Evolutionary conservation across 2,329 filamentous ascomycete genomes (phyloP).

Genomic region (Emydomyces testavorans): DNA sequence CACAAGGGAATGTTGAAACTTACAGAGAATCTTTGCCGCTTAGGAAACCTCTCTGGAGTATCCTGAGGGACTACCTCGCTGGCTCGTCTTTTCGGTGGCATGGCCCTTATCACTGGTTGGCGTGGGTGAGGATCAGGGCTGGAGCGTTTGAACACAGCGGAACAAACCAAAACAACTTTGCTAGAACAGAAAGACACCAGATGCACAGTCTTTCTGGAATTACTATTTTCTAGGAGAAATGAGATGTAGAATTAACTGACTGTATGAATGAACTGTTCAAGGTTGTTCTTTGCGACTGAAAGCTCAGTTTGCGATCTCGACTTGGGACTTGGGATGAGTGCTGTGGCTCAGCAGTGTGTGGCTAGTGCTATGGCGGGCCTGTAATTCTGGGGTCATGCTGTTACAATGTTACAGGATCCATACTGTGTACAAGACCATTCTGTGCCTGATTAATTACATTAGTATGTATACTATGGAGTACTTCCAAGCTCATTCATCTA

Average conservation of each 20-base stretch:
- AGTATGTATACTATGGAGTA: too few species aligned
- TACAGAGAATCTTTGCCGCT: constrained; percentile 17
- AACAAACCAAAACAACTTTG: background rate
- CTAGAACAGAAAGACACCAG: background rate
- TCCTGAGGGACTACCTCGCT: constrained; percentile 23
- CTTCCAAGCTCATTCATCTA: too few species aligned
- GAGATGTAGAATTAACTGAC: background rate
- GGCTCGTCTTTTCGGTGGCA: constrained; percentile 39
- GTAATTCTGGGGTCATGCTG: background rate
- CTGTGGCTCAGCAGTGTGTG: background rate
- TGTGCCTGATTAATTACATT: background rate
- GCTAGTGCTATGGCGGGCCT: background rate
- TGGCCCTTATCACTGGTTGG: constrained; percentile 13
- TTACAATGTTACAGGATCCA: too few species aligned
- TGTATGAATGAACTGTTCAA: background rate
- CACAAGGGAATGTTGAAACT: constrained; percentile 9
- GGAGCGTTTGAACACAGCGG: background rate
- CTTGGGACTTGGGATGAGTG: background rate
- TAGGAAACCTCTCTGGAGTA: constrained; percentile 12
- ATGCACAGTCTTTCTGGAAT: background rate
- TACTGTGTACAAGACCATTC: background rate
- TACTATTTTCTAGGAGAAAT: background rate
- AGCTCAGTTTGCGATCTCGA: constrained; percentile 11
- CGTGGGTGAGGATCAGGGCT: constrained; percentile 11
- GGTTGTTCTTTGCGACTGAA: constrained; percentile 3